These are phyloP conservation scores for Rhynchospora pubera DNA, from an alignment of 176 grass and related monocot genomes.

Conservation along the genomic window DNA sequence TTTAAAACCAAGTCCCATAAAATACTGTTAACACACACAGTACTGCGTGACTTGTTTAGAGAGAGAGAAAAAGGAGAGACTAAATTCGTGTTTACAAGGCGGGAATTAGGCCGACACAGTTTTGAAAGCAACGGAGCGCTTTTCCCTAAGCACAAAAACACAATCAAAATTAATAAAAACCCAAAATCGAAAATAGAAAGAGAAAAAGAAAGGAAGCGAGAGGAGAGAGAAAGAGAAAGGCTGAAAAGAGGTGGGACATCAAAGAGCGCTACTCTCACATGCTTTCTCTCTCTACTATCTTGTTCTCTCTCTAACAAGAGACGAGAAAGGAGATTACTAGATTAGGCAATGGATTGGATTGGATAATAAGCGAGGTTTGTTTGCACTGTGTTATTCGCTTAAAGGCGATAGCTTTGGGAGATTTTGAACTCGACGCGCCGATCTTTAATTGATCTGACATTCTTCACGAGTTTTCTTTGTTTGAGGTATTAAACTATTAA, in stretches of 20 bases:
- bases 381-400: neutral
- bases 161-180: neutral
- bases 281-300: slow-evolving; percentile 7
- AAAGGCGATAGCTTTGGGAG: neutral
- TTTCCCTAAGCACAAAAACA: neutral
- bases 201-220: neutral
- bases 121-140: neutral
- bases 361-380: neutral
- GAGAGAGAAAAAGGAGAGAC: neutral
- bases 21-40: neutral
- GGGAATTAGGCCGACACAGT: slow-evolving; percentile 7
- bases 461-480: slow-evolving; percentile 32
- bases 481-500: slow-evolving; percentile 34
- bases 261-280: slow-evolving; percentile 25
- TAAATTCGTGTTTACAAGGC: slow-evolving; percentile 13
- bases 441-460: slow-evolving; percentile 34
- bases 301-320: neutral
- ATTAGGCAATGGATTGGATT: neutral
- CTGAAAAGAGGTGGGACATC: slow-evolving; percentile 18
- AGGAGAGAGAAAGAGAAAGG: slow-evolving; percentile 13
- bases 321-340: neutral
- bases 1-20: too few species aligned
- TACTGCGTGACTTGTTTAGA: neutral
- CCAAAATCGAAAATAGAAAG: slow-evolving; percentile 26
- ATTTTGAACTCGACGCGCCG: slow-evolving; percentile 18